Evolutionary conservation across 1,284 basidiomycete species (phyloP), one percentile per base, ranked within the genome.

Genomic region (Rhodotorula sp.): DNA sequence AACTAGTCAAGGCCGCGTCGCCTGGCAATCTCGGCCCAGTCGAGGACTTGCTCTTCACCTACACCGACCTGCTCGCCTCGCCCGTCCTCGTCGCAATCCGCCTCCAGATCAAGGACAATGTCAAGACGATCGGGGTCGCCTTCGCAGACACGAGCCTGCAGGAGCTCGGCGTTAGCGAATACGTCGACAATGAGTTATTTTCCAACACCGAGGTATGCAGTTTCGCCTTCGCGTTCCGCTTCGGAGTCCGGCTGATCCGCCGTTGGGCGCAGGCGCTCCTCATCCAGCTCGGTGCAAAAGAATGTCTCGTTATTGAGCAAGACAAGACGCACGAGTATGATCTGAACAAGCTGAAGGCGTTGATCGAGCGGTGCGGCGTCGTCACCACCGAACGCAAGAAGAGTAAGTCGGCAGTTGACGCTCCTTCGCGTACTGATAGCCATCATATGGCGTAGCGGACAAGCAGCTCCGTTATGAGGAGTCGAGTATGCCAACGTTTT

Each of bases 211-310:
- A 99, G 84, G 93, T 93, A 66, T 58, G 81, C 69, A 18, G 4
- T 18, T 56, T 47, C 44, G 37, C 9, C 62, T 53, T 8, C 9
- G 20, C 40, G 28, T 15, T 53, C 34, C 28, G 48, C 28, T 62
- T 55, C 63, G 28, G 30, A 28, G 15, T 37, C 9, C 15, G 15
- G 44, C 59, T 57, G 11, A 56, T 30, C 24, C 24, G 2, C 30
- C 18, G 5, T n/a, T 6, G 26, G 20, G 22, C 44, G 48, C 77
- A 96, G 91, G 94, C 92, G 6, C 85, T 99, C 22, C 83, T 98
- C 58, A 98, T 99, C 70, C 96, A 99, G 80, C 86, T 99, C 2
- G 94, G 92, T 4, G 92, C 94, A 55, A 99, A 99, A 80, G 96
- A 99, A 81, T 94, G 92, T 44, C 73, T 87, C 48, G 69, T 87